Percentiles rank a stretch among this genome's conserved stretches.
phyloP scores from a whole-genome alignment of 768 basidiomycete species.

The Punctularia strigosozonata region DNA sequence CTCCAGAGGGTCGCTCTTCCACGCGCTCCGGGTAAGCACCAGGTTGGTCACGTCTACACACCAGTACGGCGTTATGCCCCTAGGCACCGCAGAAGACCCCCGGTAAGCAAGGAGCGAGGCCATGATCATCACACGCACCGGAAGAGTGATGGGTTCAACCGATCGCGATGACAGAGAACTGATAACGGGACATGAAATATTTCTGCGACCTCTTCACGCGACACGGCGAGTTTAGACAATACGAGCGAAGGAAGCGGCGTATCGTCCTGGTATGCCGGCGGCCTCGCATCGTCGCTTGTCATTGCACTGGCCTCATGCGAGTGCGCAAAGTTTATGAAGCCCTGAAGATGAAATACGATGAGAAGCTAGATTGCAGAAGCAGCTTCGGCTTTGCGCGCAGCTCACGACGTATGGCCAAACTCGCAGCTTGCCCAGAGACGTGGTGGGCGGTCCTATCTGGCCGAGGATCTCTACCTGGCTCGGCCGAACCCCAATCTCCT shows the following conservation, averaged over 20 bases:
- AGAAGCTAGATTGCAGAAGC: background rate
- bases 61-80: conserved; percentile 43
- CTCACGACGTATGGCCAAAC: conserved; percentile 75
- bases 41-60: conserved; percentile 59
- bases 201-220: conserved; percentile 52
- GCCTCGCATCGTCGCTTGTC: no score
- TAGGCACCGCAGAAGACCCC: no score
- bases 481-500: conserved; percentile 59
- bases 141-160: conserved; percentile 42
- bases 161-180: conserved; percentile 32
- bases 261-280: conserved; percentile 13
- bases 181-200: conserved; percentile 62
- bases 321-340: conserved; percentile 16
- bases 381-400: no score
- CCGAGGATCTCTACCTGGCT: conserved; percentile 56
- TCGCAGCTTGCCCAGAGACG: conserved; percentile 42
- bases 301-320: no score
- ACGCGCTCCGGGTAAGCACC: conserved; percentile 12
- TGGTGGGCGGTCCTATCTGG: conserved; percentile 47
- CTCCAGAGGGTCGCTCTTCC: conserved; percentile 21
- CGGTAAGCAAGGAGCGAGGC: no score
- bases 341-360: conserved; percentile 10
- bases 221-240: conserved; percentile 37
- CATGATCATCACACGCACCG: no score
- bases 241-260: conserved; percentile 50